Conservation (phyloP, 371 early-diverging fungal species). For the Funneliformis caledonium region DNA sequence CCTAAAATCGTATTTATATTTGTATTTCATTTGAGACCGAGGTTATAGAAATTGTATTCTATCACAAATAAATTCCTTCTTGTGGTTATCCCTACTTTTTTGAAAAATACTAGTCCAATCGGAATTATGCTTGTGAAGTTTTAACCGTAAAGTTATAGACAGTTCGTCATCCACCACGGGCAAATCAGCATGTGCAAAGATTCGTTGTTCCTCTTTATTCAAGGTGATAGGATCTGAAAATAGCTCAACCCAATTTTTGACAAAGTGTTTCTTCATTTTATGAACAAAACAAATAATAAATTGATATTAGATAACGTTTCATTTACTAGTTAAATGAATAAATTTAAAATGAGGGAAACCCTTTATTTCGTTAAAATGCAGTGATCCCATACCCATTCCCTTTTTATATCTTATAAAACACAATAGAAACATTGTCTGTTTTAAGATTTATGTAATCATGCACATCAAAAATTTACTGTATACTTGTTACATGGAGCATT, state of each 20-base stretch:
- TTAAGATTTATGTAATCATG: too few relatives aligned
- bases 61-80: neutral
- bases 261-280: neutral
- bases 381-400: too few relatives aligned
- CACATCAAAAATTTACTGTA: too few relatives aligned
- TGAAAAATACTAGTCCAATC: neutral
- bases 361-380: too few relatives aligned
- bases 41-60: neutral
- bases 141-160: conserved; percentile 10
- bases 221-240: conserved; percentile 21
- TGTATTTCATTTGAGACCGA: neutral
- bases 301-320: neutral
- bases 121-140: neutral
- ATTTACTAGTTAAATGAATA: too few relatives aligned
- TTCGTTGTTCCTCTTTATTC: neutral
- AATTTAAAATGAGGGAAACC: too few relatives aligned
- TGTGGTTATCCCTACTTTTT: neutral
- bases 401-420: too few relatives aligned
- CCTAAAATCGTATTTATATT: neutral
- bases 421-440: too few relatives aligned
- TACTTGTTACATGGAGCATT: too few relatives aligned
- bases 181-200: neutral
- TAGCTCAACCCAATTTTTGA: conserved; percentile 13
- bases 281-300: neutral
- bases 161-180: conserved; percentile 8